Conservation (phyloP, 1,284 basidiomycete genomes). For the Kwoniella shivajii region DNA sequence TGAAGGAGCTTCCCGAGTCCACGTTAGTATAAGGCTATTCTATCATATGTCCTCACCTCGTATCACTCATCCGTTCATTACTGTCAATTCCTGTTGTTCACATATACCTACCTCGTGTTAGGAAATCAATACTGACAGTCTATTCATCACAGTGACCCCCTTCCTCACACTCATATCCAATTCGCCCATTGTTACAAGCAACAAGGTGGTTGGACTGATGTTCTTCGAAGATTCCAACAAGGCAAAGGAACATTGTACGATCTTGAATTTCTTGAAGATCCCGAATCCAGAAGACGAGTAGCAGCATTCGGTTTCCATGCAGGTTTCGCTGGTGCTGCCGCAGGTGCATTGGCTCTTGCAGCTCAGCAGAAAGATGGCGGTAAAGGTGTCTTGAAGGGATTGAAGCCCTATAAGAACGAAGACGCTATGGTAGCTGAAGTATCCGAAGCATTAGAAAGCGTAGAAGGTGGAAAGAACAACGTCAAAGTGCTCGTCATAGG, state of each 20-base stretch:
- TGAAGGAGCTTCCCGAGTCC: constrained; percentile 91
- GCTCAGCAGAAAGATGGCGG: constrained; percentile 66
- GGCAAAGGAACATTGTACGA: constrained; percentile 93
- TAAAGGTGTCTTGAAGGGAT: constrained; percentile 62
- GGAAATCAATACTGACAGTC: neutral
- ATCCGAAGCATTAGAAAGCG: constrained; percentile 63
- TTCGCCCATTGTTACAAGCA: constrained; percentile 99
- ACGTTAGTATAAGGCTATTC: constrained; percentile 57
- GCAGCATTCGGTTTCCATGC: constrained; percentile 99
- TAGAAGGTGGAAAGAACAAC: constrained; percentile 66
- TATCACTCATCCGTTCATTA: neutral
- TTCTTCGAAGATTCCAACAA: constrained; percentile 83
- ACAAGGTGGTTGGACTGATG: constrained; percentile 88
- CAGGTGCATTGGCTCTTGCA: constrained; percentile 82
- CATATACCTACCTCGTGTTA: neutral
- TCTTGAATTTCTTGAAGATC: constrained; percentile 93
- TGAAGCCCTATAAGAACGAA: constrained; percentile 83
- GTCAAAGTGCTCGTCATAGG: constrained; percentile 93
- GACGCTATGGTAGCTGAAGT: constrained; percentile 75
- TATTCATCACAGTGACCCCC: constrained; percentile 59
- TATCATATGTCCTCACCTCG: too few relatives aligned
- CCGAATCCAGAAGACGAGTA: constrained; percentile 74
- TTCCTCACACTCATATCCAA: constrained; percentile 95
- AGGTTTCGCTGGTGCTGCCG: constrained; percentile 95
- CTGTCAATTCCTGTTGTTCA: neutral